A percentile compares a stretch with the other conserved stretches of the same genome.
Conservation (phyloP, 140 eudicot species). For the Flaveria floridana region DNA sequence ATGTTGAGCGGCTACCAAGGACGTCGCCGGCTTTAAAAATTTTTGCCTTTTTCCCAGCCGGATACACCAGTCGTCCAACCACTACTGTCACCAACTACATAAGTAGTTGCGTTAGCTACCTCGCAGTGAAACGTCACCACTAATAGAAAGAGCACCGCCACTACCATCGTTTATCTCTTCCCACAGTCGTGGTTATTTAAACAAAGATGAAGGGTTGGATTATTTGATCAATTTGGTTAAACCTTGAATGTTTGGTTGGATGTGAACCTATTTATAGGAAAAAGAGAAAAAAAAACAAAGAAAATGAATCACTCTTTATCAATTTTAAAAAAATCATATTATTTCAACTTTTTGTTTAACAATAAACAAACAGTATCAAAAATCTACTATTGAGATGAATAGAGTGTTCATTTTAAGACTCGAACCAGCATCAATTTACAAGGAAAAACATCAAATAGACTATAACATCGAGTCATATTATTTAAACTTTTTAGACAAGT, state of each 20-base stretch:
- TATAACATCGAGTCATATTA: background rate
- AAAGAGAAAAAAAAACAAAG: too few species aligned
- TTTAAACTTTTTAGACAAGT: background rate
- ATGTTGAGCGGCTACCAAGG: constrained; percentile 42
- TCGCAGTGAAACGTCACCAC: constrained; percentile 35
- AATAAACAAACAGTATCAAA: too few species aligned
- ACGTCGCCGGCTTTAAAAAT: constrained; percentile 59
- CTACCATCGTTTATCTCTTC: constrained; percentile 57
- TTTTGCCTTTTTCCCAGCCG: constrained; percentile 65
- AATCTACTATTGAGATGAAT: too few species aligned
- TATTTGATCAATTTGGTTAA: background rate
- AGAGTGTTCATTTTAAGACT: too few species aligned
- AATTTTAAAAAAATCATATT: background rate
- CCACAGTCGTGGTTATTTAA: constrained; percentile 48
- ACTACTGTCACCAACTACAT: constrained; percentile 53
- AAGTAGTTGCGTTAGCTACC: constrained; percentile 51
- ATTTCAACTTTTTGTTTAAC: too few species aligned
- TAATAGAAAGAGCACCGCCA: constrained; percentile 28
- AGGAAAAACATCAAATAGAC: too few species aligned
- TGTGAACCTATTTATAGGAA: constrained; percentile 29
- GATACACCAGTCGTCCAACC: constrained; percentile 58
- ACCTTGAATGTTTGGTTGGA: constrained; percentile 12
- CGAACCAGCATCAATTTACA: too few species aligned
- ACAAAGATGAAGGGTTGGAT: constrained; percentile 6
- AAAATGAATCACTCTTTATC: background rate